These are phyloP conservation scores for Massospora cicadina DNA, from an alignment of 371 early-diverging fungal species.

Conservation along the genomic window DNA sequence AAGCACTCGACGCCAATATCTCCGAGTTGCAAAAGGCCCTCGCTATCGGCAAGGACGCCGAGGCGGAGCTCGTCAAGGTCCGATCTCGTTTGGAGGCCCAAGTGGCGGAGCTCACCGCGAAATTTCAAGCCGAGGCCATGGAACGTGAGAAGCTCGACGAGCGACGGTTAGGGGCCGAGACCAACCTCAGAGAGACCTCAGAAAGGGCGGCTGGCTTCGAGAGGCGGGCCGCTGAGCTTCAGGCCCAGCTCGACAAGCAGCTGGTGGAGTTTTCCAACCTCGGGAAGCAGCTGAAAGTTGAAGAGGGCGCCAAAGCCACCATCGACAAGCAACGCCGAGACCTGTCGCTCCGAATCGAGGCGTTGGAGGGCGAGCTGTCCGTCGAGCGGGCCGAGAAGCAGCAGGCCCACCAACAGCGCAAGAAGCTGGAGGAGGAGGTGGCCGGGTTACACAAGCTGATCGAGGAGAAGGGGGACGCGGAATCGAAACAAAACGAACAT, in stretches of 20 bases:
- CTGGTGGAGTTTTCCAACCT: slow-evolving; percentile 32
- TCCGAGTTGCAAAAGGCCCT: slow-evolving; percentile 35
- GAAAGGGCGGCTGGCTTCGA: slow-evolving; percentile 30
- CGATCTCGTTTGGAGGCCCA: slow-evolving; percentile 21
- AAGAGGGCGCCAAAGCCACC: slow-evolving; percentile 24
- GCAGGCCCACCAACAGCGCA: slow-evolving; percentile 28
- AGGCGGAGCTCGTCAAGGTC: slow-evolving; percentile 29
- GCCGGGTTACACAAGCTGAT: slow-evolving; percentile 33
- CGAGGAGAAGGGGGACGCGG: slow-evolving; percentile 56
- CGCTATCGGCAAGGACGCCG: slow-evolving; percentile 20
- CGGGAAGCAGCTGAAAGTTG: slow-evolving; percentile 25
- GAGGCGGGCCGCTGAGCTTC: slow-evolving; percentile 26
- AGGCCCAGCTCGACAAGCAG: slow-evolving; percentile 22
- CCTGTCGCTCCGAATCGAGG: slow-evolving; percentile 33
- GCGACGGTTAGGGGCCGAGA: slow-evolving; percentile 28
- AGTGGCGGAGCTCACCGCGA: slow-evolving; percentile 35
- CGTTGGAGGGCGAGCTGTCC: slow-evolving; percentile 42
- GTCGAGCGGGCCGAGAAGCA: slow-evolving; percentile 34
- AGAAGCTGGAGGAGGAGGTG: slow-evolving; percentile 41
- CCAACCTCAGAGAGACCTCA: slow-evolving; percentile 25
- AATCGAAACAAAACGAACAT: slow-evolving; percentile 44
- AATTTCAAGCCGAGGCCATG: slow-evolving; percentile 31
- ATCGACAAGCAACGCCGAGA: slow-evolving; percentile 39
- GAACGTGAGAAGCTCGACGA: slow-evolving; percentile 25
- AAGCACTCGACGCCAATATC: slow-evolving; percentile 30